Conservation (phyloP, 1,139 yeast genomes). For the Protomyces arabidopsidicola region DNA sequence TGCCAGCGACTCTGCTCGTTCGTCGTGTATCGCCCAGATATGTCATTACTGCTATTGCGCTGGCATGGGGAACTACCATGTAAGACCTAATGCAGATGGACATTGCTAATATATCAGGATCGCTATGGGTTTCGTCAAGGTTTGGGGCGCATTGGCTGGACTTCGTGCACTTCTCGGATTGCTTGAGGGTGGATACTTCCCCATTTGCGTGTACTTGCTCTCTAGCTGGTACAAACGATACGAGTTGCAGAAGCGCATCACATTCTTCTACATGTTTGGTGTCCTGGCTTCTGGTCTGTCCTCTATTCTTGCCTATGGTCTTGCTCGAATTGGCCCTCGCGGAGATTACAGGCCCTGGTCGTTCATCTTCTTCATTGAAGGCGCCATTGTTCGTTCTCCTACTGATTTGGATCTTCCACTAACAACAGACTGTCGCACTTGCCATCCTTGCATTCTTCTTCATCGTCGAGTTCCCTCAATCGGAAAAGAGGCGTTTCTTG, state of each 20-base stretch:
- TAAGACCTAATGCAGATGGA: no score
- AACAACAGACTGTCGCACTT: conserved; percentile 42
- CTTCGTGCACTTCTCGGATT: conserved; percentile 37
- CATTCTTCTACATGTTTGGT: conserved; percentile 34
- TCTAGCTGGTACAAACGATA: conserved; percentile 29
- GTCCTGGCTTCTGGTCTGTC: conserved; percentile 4
- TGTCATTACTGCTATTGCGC: conserved; percentile 32
- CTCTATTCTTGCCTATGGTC: conserved; percentile 9
- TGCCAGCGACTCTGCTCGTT: conserved; percentile 57
- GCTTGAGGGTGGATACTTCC: conserved; percentile 36
- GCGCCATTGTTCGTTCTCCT: conserved; percentile 40
- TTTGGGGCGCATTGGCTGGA: conserved; percentile 54
- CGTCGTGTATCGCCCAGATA: conserved; percentile 58
- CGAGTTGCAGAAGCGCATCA: conserved; percentile 27
- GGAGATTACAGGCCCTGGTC: conserved; percentile 74
- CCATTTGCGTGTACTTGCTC: conserved; percentile 27
- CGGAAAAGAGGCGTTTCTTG: neutral
- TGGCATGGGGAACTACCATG: conserved; percentile 28
- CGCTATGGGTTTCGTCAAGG: conserved; percentile 54
- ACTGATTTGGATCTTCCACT: neutral
- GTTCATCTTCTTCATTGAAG: conserved; percentile 67
- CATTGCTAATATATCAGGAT: neutral
- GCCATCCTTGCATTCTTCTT: conserved; percentile 49
- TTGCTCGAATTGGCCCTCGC: conserved; percentile 46
- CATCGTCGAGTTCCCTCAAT: conserved; percentile 29